Conservation (phyloP, 1,284 basidiomycete species). For the Leccinum proximum region DNA sequence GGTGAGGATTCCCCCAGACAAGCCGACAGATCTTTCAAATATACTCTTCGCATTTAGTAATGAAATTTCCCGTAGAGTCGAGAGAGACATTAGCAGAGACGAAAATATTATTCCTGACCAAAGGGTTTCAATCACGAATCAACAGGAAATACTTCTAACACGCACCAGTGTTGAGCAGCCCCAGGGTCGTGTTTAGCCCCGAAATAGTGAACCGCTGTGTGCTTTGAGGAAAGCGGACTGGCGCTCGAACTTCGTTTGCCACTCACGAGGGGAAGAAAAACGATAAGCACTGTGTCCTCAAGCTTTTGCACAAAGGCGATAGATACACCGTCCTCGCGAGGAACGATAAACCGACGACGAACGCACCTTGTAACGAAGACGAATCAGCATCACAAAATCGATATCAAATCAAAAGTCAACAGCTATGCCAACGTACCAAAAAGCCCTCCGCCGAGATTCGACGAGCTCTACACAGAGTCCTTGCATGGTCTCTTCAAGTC, state of each 20-base stretch:
- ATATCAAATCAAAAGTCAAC: too few relatives aligned
- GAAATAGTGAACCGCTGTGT: conserved; percentile 83
- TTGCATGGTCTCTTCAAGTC: conserved; percentile 3
- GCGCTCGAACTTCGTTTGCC: background rate
- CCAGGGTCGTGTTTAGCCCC: conserved; percentile 88
- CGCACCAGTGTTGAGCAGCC: conserved; percentile 69
- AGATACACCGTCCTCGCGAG: conserved; percentile 83
- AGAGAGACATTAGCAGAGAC: too few relatives aligned
- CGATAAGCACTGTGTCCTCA: conserved; percentile 78
- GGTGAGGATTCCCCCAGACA: too few relatives aligned
- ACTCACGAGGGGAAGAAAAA: conserved; percentile 85
- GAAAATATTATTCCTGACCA: too few relatives aligned
- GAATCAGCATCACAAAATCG: conserved; percentile 27
- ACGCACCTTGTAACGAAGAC: conserved; percentile 55
- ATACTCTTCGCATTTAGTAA: too few relatives aligned
- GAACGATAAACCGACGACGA: conserved; percentile 91
- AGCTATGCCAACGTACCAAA: conserved; percentile 49
- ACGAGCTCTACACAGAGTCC: conserved; percentile 6
- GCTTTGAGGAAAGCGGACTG: conserved; percentile 5
- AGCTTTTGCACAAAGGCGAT: conserved; percentile 79
- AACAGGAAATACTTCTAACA: conserved; percentile 7
- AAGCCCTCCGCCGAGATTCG: background rate
- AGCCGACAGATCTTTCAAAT: too few relatives aligned
- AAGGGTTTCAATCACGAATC: conserved; percentile 29
- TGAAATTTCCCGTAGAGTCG: too few relatives aligned